Conservation (phyloP, 1,284 basidiomycete species). For the Malassezia vespertilionis region DNA sequence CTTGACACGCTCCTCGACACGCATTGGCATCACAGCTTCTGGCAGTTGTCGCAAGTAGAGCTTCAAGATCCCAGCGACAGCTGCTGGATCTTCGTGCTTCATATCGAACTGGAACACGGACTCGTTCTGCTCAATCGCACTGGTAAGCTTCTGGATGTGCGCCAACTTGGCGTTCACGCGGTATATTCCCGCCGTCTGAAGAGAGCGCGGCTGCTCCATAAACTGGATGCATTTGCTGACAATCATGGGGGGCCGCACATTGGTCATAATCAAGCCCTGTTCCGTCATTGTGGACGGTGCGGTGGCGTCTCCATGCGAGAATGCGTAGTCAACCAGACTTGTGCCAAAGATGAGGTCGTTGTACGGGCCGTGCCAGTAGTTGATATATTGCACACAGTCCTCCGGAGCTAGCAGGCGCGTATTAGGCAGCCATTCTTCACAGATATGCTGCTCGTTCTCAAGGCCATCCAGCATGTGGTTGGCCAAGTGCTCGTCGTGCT, state of each 20-base stretch:
- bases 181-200: conserved; percentile 64
- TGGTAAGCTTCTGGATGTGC: conserved; percentile 70
- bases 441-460: conserved; percentile 51
- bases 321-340: conserved; percentile 80
- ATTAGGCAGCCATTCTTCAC: conserved; percentile 53
- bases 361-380: conserved; percentile 71
- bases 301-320: conserved; percentile 50
- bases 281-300: conserved; percentile 53
- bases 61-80: conserved; percentile 84
- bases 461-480: conserved; percentile 66
- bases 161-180: conserved; percentile 63
- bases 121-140: conserved; percentile 82
- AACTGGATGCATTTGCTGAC: conserved; percentile 72
- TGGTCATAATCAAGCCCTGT: conserved; percentile 54
- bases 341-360: conserved; percentile 76
- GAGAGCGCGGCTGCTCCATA: conserved; percentile 60
- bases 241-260: conserved; percentile 58
- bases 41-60: conserved; percentile 81
- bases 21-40: conserved; percentile 78
- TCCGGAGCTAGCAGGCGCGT: conserved; percentile 50
- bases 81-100: conserved; percentile 70
- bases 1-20: conserved; percentile 64
- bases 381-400: conserved; percentile 58
- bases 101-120: conserved; percentile 66
- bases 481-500: conserved; percentile 54